A percentile compares a stretch with the other conserved stretches of the same genome.
Conservation (phyloP, 2,329 filamentous ascomycete genomes). For the Corinectria fuckeliana region DNA sequence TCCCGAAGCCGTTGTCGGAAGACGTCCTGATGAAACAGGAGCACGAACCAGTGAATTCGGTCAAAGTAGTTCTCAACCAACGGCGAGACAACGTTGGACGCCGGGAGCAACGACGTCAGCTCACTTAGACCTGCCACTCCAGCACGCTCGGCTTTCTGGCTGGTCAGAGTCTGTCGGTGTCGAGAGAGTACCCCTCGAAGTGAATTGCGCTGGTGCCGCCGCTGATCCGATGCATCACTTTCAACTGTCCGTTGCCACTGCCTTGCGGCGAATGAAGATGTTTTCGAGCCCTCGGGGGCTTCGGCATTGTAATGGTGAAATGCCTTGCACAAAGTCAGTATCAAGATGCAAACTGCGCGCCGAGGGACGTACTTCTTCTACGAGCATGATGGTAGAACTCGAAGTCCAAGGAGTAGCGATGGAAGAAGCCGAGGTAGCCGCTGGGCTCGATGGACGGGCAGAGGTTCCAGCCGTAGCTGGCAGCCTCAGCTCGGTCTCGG, state of each 20-base stretch:
- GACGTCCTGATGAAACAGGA: slow-evolving; percentile 45
- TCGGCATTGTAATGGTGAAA: slow-evolving; percentile 27
- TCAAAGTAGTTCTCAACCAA: slow-evolving; percentile 47
- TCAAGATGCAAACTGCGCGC: neutral
- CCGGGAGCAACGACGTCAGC: slow-evolving; percentile 29
- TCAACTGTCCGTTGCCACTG: slow-evolving; percentile 9
- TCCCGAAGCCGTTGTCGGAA: slow-evolving; percentile 31
- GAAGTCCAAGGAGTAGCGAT: neutral
- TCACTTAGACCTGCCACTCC: neutral
- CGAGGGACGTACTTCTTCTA: neutral
- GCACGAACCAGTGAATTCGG: slow-evolving; percentile 47
- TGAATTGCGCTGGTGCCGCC: neutral
- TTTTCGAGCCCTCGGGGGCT: slow-evolving; percentile 21
- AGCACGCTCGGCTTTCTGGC: neutral
- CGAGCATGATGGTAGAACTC: slow-evolving; percentile 4
- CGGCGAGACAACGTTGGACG: slow-evolving; percentile 29
- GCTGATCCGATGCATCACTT: neutral
- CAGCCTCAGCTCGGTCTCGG: neutral
- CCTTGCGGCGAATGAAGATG: slow-evolving; percentile 17
- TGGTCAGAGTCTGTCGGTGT: neutral
- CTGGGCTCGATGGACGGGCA: neutral
- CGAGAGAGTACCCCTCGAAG: neutral
- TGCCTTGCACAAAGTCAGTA: slow-evolving; percentile 13
- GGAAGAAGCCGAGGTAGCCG: neutral
- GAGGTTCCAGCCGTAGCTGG: neutral